Evolutionary conservation across 768 basidiomycete genomes (phyloP).

Genomic region (Phaffia australis): DNA sequence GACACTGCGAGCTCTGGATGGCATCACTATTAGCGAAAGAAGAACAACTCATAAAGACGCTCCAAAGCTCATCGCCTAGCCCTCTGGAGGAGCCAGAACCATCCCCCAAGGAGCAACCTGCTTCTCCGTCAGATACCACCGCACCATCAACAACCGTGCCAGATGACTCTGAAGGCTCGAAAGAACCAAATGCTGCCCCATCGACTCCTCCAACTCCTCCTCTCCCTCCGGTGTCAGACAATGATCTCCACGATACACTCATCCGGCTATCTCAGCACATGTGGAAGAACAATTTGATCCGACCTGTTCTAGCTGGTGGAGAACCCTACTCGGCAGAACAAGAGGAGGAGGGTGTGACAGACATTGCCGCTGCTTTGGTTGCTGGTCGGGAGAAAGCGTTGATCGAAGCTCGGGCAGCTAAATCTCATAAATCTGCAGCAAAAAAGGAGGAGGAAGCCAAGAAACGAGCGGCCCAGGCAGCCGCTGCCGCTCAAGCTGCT

Average conservation of each 20-base stretch:
- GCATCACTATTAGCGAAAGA: conserved; percentile 52
- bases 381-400: conserved; percentile 84
- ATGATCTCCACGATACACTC: conserved; percentile 50
- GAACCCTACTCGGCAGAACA: conserved; percentile 33
- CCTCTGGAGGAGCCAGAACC: conserved; percentile 43
- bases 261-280: conserved; percentile 28
- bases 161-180: background rate
- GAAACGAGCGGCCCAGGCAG: conserved; percentile 46
- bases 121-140: conserved; percentile 23
- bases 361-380: conserved; percentile 79
- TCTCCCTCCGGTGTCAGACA: no score
- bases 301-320: conserved; percentile 25
- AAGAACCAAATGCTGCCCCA: background rate
- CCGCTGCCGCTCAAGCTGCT: conserved; percentile 17
- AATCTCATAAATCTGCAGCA: conserved; percentile 22
- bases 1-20: conserved; percentile 64
- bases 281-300: conserved; percentile 27
- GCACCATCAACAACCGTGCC: background rate
- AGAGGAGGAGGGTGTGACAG: conserved; percentile 76
- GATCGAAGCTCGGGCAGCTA: conserved; percentile 54
- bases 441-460: conserved; percentile 44
- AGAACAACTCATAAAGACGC: conserved; percentile 54
- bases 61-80: conserved; percentile 46
- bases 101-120: conserved; percentile 27
- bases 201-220: background rate